phyloP scores from a whole-genome alignment of 257 asterid genomes.

The Solanum virginianum region DNA sequence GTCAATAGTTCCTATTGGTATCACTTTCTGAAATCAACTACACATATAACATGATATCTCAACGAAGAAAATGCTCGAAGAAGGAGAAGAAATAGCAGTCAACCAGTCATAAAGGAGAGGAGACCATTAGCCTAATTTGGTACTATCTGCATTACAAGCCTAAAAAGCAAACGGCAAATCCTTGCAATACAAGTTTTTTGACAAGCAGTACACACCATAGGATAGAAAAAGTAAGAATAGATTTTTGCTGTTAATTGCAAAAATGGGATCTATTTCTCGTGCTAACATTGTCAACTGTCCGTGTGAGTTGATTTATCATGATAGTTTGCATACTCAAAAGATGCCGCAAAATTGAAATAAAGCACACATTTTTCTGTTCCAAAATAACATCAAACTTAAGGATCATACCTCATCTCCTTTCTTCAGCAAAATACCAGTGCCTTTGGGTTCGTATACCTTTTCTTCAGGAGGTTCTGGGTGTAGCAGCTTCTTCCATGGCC shows the following conservation, averaged over 20 bases:
- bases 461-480: constrained; percentile 63
- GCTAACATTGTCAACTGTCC: neutral
- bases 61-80: neutral
- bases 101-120: neutral
- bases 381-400: neutral
- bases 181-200: neutral
- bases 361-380: neutral
- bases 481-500: constrained; percentile 50
- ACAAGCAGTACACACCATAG: neutral
- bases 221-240: neutral
- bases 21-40: neutral
- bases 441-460: constrained; percentile 44
- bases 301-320: neutral
- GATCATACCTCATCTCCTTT: constrained; percentile 88
- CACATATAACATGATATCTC: neutral
- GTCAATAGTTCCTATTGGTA: neutral
- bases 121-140: neutral
- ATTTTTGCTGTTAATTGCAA: neutral
- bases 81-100: neutral
- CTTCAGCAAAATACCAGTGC: constrained; percentile 52
- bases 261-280: neutral
- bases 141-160: neutral
- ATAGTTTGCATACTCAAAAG: neutral
- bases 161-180: neutral
- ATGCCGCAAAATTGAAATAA: neutral